Evolutionary conservation across 495 filamentous ascomycete species (phyloP), one percentile per base, ranked within the genome.

Genomic region (Amniculicola lignicola): DNA sequence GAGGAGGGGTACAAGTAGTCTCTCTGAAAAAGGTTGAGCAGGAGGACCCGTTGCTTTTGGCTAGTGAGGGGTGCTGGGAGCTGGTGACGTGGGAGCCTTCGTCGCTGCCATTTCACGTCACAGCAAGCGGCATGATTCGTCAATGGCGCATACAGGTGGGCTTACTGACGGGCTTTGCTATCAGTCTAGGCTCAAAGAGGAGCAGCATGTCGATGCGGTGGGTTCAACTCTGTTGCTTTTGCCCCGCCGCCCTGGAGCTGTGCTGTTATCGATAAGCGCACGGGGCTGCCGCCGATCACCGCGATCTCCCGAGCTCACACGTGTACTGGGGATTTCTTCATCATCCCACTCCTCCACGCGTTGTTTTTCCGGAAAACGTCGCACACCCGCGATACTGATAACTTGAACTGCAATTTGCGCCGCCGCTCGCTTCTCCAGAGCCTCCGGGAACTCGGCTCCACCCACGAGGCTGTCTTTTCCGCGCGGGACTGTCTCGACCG

Each of bases 1-100:
- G 18, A 38, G 18, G 57, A 60, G 41, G 57, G 57, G 57, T 54
- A 54, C 18, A 60, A 60, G 50, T 59, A 52, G 47, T 59, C 16
- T 37, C 22, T 12, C 10, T 9, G 21, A 25, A 31, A 51, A 50
- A 36, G 18, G 46, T 39, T 59, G 37, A 47, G 48, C 19, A 14
- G 16, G 33, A 28, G 41, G 18, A 27, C 36, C 18, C 18, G 31
- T 52, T 41, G 37, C 31, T 47, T 54, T 51, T 50, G 54, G 46
- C 28, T 50, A 51, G 54, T 33, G 45, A 44, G 53, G 52, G 53
- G 54, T 41, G 38, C 21, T 11, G 19, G 6, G 3, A 23, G 31
- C 33, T 29, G 15, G 55, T 59, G 47, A 59, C 55, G 55, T 47
- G 39, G 39, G 47, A 16, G 33, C 23, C 33, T 38, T 23, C 46